Evolutionary conservation across 192 early-diverging fungal genomes (phyloP).

Genomic region (Backusella circina): DNA sequence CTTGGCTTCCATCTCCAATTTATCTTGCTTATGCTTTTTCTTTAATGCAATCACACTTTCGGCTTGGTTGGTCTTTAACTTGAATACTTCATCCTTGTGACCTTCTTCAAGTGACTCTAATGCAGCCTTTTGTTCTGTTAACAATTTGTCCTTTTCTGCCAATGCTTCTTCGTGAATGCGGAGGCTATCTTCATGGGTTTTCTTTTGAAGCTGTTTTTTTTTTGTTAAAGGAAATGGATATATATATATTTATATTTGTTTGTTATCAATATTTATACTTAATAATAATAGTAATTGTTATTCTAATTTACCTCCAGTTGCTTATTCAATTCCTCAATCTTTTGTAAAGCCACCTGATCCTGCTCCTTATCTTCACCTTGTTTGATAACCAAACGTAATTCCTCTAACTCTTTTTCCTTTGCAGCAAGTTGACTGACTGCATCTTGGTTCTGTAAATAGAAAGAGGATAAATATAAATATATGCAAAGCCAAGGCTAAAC

Average conservation of each 20-base stretch:
- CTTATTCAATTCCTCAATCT: constrained; percentile 8
- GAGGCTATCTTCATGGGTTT: constrained; percentile 26
- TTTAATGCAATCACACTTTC: constrained; percentile 12
- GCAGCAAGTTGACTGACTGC: constrained; percentile 21
- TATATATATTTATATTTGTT: not conserved
- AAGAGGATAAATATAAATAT: not conserved
- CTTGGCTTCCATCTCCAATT: constrained; percentile 11
- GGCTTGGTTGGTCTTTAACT: constrained; percentile 18
- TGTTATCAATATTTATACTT: not conserved
- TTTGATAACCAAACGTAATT: constrained; percentile 12
- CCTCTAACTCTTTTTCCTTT: constrained; percentile 29
- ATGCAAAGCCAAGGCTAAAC: not conserved
- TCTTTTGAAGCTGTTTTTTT: constrained; percentile 22
- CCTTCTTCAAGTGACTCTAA: constrained; percentile 5
- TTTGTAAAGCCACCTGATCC: not conserved
- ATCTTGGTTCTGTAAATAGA: constrained; percentile 28
- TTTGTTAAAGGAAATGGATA: not conserved
- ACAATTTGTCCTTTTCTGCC: constrained; percentile 30
- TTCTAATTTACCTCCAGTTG: constrained; percentile 15
- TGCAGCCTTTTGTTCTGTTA: constrained; percentile 22
- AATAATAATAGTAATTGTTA: not conserved
- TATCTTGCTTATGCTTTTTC: constrained; percentile 27
- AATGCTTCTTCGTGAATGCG: constrained; percentile 23
- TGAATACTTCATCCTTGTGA: constrained; percentile 7
- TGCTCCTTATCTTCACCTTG: not conserved